Evolutionary conservation across 129 eudicot genomes (phyloP), one percentile per base, ranked within the genome.

Genomic region (Centella asiatica): DNA sequence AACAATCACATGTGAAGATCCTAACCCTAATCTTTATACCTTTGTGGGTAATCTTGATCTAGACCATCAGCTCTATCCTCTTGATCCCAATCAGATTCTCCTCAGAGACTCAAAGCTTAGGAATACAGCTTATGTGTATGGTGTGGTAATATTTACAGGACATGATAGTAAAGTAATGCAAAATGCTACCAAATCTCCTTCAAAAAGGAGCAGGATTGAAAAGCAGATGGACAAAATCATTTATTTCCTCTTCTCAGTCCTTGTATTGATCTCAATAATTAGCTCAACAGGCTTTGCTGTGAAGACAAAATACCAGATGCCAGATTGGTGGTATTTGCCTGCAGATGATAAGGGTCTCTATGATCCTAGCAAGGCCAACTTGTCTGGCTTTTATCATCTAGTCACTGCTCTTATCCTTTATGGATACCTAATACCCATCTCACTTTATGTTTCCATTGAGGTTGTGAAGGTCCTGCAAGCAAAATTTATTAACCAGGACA

Each of bases 391-490:
- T 60, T 73, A 56, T 65, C 90, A 83, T 57, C 77, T 83, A 26
- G 50, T 83, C 65, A 83, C 90, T 29, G 83, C 90, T 33, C 80
- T 83, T 19, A 83, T 83, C 45, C 62, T 83, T 17, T 83, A 83
- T 68, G 85, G 90, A n/a, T 83, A 83, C 36, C 72, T 79, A 55
- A 79, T 83, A 57, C 90, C 90, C 4, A 83, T 83, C 26, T 83
- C 90, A 17, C 85, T 83, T 9, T 83, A 79, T 67, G 80, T 83
- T 26, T 83, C 90, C 25, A 79, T 83, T 59, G 90, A 83, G 75
- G 79, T 83, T 57, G 85, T 83, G 25, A 83, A 83, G 76, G 78
- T 83, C 69, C 76, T 83, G 32, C 90, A 83, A 73, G 85, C 90
- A 33, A 68, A 66, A 23, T 83, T 83, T 62, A 79, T 79, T 48